Percentiles rank a stretch among this genome's conserved stretches.
Conservation (phyloP, 2,329 filamentous ascomycete genomes). For the Neonectria punicea region DNA sequence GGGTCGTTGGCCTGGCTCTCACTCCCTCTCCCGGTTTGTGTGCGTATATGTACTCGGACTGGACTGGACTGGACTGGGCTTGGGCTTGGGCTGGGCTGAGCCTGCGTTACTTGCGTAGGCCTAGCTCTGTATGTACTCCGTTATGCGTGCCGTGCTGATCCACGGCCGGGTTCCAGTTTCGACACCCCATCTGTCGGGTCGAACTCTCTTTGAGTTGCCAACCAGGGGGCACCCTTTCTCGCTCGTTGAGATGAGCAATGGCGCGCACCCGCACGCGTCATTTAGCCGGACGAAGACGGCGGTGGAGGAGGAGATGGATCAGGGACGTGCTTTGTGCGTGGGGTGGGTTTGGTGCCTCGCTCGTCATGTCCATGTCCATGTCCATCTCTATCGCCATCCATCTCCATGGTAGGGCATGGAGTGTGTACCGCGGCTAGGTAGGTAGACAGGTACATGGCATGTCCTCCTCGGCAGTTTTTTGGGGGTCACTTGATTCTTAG, state of each 20-base stretch:
- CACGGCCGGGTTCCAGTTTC: slow-evolving; percentile 5
- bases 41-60: neutral
- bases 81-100: neutral
- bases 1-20: neutral
- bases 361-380: too few species aligned
- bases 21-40: neutral
- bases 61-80: too few species aligned
- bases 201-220: slow-evolving; percentile 16
- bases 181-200: slow-evolving; percentile 15
- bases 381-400: too few species aligned
- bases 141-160: slow-evolving; percentile 8
- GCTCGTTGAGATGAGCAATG: slow-evolving; percentile 12
- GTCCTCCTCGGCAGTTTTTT: slow-evolving; percentile 19
- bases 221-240: slow-evolving; percentile 38
- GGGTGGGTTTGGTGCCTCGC: too few species aligned
- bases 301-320: slow-evolving; percentile 2
- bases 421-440: too few species aligned
- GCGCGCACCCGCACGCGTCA: slow-evolving; percentile 43
- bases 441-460: neutral
- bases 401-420: too few species aligned
- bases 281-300: slow-evolving; percentile 28
- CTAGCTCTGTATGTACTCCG: neutral
- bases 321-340: neutral
- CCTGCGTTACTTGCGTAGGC: too few species aligned
- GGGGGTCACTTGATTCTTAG: slow-evolving; percentile 17